A percentile compares a stretch with the other conserved stretches of the same genome.
Evolutionary conservation across 345 rosid genomes (phyloP).

Genomic region (Luvunga scandens): DNA sequence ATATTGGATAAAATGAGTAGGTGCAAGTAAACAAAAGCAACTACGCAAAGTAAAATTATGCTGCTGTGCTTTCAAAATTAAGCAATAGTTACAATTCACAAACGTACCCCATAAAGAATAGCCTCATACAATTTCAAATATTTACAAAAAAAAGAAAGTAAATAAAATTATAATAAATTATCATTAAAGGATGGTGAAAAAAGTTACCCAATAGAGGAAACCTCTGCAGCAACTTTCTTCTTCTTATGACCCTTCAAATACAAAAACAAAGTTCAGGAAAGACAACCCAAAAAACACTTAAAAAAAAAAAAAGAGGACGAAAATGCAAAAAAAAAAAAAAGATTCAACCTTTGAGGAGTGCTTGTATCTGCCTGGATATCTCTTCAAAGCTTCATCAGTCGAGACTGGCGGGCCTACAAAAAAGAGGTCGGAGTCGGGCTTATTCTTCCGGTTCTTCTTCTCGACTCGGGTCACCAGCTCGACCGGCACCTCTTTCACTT

Average conservation of each 20-base stretch:
- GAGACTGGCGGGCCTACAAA: slow-evolving; percentile 27
- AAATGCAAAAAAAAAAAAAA: not conserved
- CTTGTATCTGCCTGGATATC: slow-evolving; percentile 25
- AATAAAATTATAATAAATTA: not conserved
- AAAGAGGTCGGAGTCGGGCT: slow-evolving; percentile 14
- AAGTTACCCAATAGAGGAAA: not conserved
- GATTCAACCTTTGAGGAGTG: slow-evolving; percentile 6
- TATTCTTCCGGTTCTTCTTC: slow-evolving; percentile 4
- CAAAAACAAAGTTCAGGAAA: not conserved
- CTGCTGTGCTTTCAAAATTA: too few species aligned
- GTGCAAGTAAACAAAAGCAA: not conserved
- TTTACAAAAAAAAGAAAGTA: too few species aligned
- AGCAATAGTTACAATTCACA: not conserved
- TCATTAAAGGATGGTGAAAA: not conserved
- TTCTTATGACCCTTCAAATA: not conserved
- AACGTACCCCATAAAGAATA: not conserved
- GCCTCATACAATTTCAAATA: not conserved
- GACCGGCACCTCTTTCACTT: not conserved
- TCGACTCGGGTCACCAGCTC: not conserved
- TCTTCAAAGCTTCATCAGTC: slow-evolving; percentile 17
- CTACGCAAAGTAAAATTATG: not conserved
- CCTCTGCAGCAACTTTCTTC: not conserved
- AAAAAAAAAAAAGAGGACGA: not conserved
- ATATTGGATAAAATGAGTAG: not conserved
- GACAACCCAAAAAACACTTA: not conserved